Evolutionary conservation across 2,329 filamentous ascomycete genomes (phyloP), one percentile per base, ranked within the genome.

Genomic region (Tolypocladium guangdongense): DNA sequence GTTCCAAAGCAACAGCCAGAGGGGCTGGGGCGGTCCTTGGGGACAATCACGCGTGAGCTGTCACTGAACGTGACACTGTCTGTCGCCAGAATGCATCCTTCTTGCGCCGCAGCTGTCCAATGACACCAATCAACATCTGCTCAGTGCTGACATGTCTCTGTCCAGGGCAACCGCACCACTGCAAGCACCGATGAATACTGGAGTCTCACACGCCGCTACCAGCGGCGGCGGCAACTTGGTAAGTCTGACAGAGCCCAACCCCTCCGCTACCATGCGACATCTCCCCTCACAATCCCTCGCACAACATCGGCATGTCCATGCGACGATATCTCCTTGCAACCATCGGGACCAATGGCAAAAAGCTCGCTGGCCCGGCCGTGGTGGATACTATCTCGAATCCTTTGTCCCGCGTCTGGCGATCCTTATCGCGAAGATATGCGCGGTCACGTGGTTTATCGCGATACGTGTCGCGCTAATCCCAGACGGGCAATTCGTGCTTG

Each of bases 171-270:
- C 58, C 35, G 46, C 56, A 16, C 55, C 56, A 43, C 54, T 54
- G 30, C 58, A 59, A 52, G 54, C 54, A 20, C 61, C 58, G 18
- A 63, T 62, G 53, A 64, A 65, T 51, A 57, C 60, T 24, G 64
- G 62, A 46, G 58, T 64, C 20, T 73, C 72, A 33, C 72, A 68
- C 33, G 71, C 72, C 30, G 71, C 70, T 35, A 72, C 70, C 12
- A 69, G 64, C 56, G 67, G 68, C 52, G 70, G 69, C 51, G 66
- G 66, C 27, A 73, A 68, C 52, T 60, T 74, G 65, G 72, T 74
- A 62, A 66, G 72, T 68, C 51, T 52, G 37, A 33, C 14, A 47
- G 37, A 35, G 39, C 32, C 43, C 14, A 12, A 11, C 14, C 35
- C 18, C 39, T 20, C 22, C 33, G 20, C 12, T 18, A 7, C 20